phyloP scores from a whole-genome alignment of 2,329 filamentous ascomycete species.

The Diplodia seriata region DNA sequence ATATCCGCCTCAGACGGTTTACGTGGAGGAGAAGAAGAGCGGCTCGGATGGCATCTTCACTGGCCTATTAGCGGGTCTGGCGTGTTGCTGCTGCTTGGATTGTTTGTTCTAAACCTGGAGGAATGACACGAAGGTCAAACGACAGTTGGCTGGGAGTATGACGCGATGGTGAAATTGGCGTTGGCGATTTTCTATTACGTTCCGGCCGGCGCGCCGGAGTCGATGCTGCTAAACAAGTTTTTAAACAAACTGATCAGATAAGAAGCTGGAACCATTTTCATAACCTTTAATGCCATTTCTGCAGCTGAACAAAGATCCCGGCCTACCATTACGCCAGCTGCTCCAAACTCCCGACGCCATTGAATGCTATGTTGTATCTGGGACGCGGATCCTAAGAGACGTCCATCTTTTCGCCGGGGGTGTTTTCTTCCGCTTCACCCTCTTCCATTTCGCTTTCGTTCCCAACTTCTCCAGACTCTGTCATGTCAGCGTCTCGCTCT shows the following conservation, averaged over 20 bases:
- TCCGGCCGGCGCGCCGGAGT: slow-evolving; percentile 12
- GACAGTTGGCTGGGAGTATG: background rate
- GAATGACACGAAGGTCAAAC: background rate
- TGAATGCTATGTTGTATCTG: background rate
- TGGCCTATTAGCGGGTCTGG: slow-evolving; percentile 15
- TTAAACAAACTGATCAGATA: background rate
- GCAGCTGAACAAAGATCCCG: background rate
- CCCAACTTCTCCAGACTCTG: slow-evolving; percentile 27
- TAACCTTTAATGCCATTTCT: slow-evolving; percentile 19
- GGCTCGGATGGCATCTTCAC: slow-evolving; percentile 13
- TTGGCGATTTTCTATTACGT: background rate
- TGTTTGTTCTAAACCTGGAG: slow-evolving; percentile 13
- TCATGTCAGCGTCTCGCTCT: slow-evolving; percentile 41
- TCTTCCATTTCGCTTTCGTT: slow-evolving; percentile 36
- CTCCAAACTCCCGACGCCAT: slow-evolving; percentile 10
- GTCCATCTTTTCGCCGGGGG: slow-evolving; percentile 29
- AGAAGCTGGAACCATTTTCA: background rate
- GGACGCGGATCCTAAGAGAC: slow-evolving; percentile 9
- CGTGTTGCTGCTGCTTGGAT: slow-evolving; percentile 24
- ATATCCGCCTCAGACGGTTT: slow-evolving; percentile 13
- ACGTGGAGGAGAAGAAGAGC: slow-evolving; percentile 28
- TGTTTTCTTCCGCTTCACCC: slow-evolving; percentile 33
- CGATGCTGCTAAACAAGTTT: background rate
- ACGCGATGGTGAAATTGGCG: background rate
- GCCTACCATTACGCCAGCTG: background rate